Conservation (phyloP, 2,329 filamentous ascomycete genomes). For the Emydomyces testavorans region DNA sequence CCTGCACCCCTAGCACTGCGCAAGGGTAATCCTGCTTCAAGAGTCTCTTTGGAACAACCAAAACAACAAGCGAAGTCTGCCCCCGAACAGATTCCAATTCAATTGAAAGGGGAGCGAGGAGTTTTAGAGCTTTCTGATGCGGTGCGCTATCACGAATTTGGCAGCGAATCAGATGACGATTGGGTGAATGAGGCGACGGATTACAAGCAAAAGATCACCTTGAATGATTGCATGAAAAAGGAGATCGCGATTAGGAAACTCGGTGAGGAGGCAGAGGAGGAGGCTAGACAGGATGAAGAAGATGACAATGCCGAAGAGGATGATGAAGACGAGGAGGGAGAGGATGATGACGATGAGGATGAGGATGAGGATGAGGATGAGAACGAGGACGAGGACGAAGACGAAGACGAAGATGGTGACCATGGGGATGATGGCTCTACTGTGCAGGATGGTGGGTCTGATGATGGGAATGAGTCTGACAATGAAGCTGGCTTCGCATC, state of each 20-base stretch:
- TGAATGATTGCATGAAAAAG: slow-evolving; percentile 79
- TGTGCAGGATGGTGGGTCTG: slow-evolving; percentile 24
- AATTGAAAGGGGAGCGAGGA: slow-evolving; percentile 16
- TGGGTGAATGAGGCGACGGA: slow-evolving; percentile 68
- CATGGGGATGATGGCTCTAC: slow-evolving; percentile 37
- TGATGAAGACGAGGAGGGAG: slow-evolving; percentile 43
- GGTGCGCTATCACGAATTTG: slow-evolving; percentile 74
- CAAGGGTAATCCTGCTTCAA: neutral
- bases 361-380: slow-evolving; percentile 60
- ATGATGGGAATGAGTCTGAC: slow-evolving; percentile 66
- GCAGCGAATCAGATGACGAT: slow-evolving; percentile 68
- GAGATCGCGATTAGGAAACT: slow-evolving; percentile 79
- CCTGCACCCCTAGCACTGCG: slow-evolving; percentile 25
- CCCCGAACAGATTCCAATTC: neutral
- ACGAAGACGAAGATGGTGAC: slow-evolving; percentile 40
- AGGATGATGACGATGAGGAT: slow-evolving; percentile 40
- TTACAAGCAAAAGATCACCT: slow-evolving; percentile 61
- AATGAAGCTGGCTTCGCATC: slow-evolving; percentile 62
- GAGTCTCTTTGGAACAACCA: neutral
- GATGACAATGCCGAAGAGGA: slow-evolving; percentile 45
- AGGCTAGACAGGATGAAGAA: slow-evolving; percentile 65
- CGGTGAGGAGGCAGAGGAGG: slow-evolving; percentile 81
- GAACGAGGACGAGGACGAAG: slow-evolving; percentile 42
- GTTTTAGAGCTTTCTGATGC: slow-evolving; percentile 35
- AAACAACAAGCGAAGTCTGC: neutral